Evolutionary conservation across 768 basidiomycete species (phyloP).

Genomic region (Lentinula lateritia): DNA sequence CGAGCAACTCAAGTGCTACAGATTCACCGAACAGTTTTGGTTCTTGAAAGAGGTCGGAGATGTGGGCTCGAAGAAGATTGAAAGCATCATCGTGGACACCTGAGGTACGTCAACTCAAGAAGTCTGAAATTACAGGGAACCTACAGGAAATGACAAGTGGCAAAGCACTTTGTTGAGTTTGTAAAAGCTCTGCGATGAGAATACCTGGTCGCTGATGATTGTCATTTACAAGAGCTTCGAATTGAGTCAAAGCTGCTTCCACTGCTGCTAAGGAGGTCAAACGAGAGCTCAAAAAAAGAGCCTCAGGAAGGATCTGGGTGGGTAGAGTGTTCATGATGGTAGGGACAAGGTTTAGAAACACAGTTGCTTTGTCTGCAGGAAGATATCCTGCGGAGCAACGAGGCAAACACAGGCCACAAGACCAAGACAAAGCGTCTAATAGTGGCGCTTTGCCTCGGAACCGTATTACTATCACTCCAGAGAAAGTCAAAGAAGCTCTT

Average conservation of each 20-base stretch:
- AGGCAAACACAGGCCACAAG: not conserved
- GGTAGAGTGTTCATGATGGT: not conserved
- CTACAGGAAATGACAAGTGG: conserved; percentile 1
- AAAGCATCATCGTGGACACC: conserved; percentile 1
- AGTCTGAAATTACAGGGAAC: not conserved
- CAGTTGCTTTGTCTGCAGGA: not conserved
- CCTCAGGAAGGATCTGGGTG: not conserved
- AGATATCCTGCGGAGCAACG: not conserved
- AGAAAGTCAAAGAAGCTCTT: not conserved
- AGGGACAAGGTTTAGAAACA: not conserved
- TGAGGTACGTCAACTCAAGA: not conserved
- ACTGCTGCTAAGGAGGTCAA: not conserved
- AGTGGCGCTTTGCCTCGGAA: not conserved
- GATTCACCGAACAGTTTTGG: not conserved
- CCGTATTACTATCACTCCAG: not conserved
- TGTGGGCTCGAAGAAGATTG: not conserved
- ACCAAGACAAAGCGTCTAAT: not conserved
- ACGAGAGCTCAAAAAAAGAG: not conserved
- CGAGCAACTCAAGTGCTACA: not conserved
- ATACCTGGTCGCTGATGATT: not conserved
- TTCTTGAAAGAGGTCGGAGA: not conserved
- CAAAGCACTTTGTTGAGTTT: not conserved
- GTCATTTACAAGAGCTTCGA: not conserved
- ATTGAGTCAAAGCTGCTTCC: not conserved
- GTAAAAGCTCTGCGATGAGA: not conserved